Evolutionary conservation across 2,329 filamentous ascomycete species (phyloP), one percentile per base, ranked within the genome.

Genomic region (Fusarium piperis): DNA sequence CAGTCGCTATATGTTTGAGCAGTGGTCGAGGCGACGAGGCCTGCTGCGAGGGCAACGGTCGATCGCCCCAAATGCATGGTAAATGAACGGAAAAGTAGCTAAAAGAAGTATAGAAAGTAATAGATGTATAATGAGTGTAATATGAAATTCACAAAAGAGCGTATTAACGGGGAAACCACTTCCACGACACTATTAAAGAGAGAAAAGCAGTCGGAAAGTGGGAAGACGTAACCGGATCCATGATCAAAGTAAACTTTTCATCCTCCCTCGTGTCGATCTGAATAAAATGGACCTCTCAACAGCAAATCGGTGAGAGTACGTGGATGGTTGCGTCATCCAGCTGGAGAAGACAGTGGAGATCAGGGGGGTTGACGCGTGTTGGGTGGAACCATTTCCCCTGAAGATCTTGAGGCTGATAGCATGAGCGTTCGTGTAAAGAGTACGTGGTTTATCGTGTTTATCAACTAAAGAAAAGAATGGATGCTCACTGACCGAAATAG

Each of bases 1-100:
- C 74, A 76, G 13, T 35, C 20, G 48, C 66, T 64, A 15, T 72
- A 67, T 2, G 70, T 72, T 20, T 72, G 70, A 44, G 70, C 70
- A 26, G 70, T 28, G 7, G 38, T 62, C 6, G 70, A 72, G 28
- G 70, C 65, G 18, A 66, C 15, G 3, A 72, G 65, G 41, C 62
- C 66, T n/a, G 69, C 68, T 30, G 56, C 55, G 28, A 72, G 36
- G 18, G 55, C 62, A 11, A 70, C 36, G 32, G 23, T 51, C 36
- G 57, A 67, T 62, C 36, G 66, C 5, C 30, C 33, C 12, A 62
- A 35, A 35, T 64, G 36, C 70, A 72, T 72, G 11, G 3, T 57
- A 9, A 39, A 39, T 20, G 28, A 23, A 16, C 18, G 12, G 11
- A 51, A 3, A 0, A 33, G 32, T n/a, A n/a, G 18, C 7, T 10